phyloP scores from a whole-genome alignment of 1,284 basidiomycete genomes.

The Trichosporon faecale region DNA sequence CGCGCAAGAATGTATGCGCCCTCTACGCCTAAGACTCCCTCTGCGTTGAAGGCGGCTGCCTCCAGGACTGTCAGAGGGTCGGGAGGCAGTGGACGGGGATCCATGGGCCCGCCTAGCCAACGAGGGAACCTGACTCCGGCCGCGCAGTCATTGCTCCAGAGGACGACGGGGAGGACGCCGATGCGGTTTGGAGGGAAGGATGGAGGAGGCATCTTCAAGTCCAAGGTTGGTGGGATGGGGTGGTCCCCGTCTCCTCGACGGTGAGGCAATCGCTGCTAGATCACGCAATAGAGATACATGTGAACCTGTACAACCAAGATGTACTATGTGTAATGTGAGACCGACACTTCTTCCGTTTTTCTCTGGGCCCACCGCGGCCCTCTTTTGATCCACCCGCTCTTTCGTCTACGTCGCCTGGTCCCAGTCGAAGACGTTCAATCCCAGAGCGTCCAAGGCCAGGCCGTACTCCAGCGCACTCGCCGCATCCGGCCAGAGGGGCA shows the following conservation, averaged over 20 bases:
- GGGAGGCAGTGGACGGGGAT: constrained; percentile 21
- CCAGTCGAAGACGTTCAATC: constrained; percentile 2
- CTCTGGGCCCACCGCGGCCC: not conserved
- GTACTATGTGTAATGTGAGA: not conserved
- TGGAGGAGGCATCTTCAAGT: constrained; percentile 60
- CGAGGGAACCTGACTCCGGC: constrained; percentile 73
- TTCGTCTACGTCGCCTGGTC: constrained; percentile 1
- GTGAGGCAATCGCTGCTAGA: not conserved
- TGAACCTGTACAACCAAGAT: not conserved
- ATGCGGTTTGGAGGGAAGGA: constrained; percentile 63
- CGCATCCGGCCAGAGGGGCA: constrained; percentile 20
- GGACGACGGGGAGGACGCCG: constrained; percentile 62
- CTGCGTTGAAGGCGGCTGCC: constrained; percentile 42
- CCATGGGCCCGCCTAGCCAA: constrained; percentile 67
- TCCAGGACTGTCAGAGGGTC: constrained; percentile 32
- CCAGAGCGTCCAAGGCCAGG: not conserved
- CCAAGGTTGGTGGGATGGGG: constrained; percentile 12
- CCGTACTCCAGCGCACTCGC: constrained; percentile 15
- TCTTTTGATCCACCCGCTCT: not conserved
- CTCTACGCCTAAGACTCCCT: constrained; percentile 52
- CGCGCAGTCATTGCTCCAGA: constrained; percentile 67
- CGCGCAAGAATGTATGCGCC: constrained; percentile 56
- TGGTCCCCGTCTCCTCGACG: constrained; percentile 16
- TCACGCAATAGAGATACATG: not conserved
- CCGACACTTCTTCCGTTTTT: not conserved